phyloP scores from a whole-genome alignment of 305 asterid species.

The Euphrasia arctica region DNA sequence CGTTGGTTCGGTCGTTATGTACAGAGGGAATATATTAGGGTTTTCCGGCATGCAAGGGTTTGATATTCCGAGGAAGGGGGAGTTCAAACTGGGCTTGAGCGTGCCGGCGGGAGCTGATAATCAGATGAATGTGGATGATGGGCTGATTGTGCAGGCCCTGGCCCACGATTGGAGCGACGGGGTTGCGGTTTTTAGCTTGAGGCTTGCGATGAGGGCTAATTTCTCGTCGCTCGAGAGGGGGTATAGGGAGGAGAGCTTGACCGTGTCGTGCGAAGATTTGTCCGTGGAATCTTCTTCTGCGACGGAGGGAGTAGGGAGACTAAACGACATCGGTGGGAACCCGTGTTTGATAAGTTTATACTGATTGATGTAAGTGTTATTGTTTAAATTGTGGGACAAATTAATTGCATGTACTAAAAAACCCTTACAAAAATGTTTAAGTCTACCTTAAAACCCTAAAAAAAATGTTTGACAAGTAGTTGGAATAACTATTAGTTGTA shows the following conservation, averaged over 20 bases:
- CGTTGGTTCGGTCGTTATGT: not conserved
- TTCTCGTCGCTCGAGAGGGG: not conserved
- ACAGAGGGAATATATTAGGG: not conserved
- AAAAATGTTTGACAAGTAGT: too few species aligned
- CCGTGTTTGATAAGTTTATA: not conserved
- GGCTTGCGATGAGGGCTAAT: not conserved
- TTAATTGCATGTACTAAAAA: too few species aligned
- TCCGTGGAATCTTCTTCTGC: not conserved
- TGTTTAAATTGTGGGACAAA: too few species aligned
- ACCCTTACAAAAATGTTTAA: too few species aligned
- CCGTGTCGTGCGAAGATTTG: not conserved
- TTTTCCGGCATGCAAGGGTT: not conserved
- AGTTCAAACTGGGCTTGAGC: not conserved
- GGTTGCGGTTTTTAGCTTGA: not conserved
- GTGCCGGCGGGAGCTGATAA: not conserved
- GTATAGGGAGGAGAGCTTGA: not conserved
- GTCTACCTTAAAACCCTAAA: too few species aligned
- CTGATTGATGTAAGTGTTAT: too few species aligned
- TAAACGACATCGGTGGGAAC: not conserved
- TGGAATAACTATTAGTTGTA: too few species aligned
- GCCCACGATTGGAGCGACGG: not conserved
- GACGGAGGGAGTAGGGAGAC: not conserved
- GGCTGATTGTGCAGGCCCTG: not conserved
- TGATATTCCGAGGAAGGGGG: not conserved
- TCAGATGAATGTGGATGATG: not conserved